These are phyloP conservation scores for Glebionis coronaria DNA, from an alignment of 129 eudicot species.

Conservation along the genomic window DNA sequence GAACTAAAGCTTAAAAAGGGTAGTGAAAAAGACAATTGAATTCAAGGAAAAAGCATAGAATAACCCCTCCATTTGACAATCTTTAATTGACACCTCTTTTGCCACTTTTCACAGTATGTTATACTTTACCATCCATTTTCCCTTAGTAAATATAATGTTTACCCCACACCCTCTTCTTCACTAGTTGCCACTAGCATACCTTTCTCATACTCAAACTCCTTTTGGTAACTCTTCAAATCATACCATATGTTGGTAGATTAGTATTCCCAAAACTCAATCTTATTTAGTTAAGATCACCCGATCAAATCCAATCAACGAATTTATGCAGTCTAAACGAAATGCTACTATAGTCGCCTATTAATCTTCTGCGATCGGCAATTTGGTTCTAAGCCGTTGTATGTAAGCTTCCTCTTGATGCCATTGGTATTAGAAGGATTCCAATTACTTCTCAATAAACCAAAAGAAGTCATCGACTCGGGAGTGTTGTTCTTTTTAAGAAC, in stretches of 20 bases:
- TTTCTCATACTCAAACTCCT: constrained; percentile 32
- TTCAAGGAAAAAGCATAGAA: constrained; percentile 23
- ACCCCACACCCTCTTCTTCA: constrained; percentile 32
- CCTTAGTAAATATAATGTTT: constrained; percentile 15
- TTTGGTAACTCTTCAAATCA: constrained; percentile 30
- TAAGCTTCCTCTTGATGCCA: constrained; percentile 52
- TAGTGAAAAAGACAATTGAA: constrained; percentile 33
- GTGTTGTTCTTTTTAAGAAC: constrained; percentile 39
- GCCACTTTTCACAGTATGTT: constrained; percentile 37
- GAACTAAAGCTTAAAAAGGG: constrained; percentile 40
- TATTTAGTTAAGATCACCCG: constrained; percentile 26
- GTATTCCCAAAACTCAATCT: constrained; percentile 24
- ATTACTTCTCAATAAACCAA: constrained; percentile 17
- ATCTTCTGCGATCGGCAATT: constrained; percentile 36
- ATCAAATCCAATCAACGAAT: constrained; percentile 40
- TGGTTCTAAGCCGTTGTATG: constrained; percentile 39
- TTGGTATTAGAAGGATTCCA: constrained; percentile 36
- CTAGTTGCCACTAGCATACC: constrained; percentile 39
- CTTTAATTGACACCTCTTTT: constrained; percentile 26
- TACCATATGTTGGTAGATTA: constrained; percentile 48
- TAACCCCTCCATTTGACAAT: constrained; percentile 20
- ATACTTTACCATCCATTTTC: constrained; percentile 29
- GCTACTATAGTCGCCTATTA: constrained; percentile 29
- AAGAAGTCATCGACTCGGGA: constrained; percentile 30
- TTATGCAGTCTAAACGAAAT: constrained; percentile 22